A percentile compares a stretch with the other conserved stretches of the same genome.
Conservation (phyloP, 495 filamentous ascomycete genomes). For the Darksidea phi region DNA sequence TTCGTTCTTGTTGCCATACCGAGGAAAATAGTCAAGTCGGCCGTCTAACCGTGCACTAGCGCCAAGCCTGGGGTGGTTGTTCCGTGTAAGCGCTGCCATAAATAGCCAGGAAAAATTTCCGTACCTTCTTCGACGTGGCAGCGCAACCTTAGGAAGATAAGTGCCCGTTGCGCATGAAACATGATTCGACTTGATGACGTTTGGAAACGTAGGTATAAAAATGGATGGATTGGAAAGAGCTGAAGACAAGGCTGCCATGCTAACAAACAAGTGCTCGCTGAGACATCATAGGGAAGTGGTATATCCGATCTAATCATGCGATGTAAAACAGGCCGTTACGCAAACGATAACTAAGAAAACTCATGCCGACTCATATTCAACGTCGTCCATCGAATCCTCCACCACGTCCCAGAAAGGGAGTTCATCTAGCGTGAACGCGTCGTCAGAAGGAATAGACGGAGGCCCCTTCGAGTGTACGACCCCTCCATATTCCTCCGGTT, state of each 20-base stretch:
- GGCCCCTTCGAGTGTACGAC: conserved; percentile 25
- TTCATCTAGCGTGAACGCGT: conserved; percentile 36
- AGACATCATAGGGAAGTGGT: neutral
- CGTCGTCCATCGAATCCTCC: conserved; percentile 34
- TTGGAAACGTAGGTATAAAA: neutral
- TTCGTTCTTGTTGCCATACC: no score
- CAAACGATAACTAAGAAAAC: conserved; percentile 12
- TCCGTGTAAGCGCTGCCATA: neutral
- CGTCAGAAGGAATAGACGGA: conserved; percentile 37
- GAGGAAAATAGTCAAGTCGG: no score
- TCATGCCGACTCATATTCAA: conserved; percentile 33
- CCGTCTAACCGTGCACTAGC: no score
- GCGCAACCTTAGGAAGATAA: neutral
- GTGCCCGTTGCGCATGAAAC: neutral
- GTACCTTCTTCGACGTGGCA: neutral
- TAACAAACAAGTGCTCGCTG: neutral
- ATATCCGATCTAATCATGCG: neutral
- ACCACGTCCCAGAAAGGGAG: conserved; percentile 37
- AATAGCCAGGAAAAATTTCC: conserved; percentile 4
- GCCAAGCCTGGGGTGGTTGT: neutral
- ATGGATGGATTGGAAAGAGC: neutral
- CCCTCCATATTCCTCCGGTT: conserved; percentile 29
- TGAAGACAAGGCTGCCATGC: neutral
- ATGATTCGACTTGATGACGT: neutral
- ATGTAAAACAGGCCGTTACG: conserved; percentile 3